Evolutionary conservation across 1,284 basidiomycete genomes (phyloP).

Genomic region (Rhodotorula sp.): DNA sequence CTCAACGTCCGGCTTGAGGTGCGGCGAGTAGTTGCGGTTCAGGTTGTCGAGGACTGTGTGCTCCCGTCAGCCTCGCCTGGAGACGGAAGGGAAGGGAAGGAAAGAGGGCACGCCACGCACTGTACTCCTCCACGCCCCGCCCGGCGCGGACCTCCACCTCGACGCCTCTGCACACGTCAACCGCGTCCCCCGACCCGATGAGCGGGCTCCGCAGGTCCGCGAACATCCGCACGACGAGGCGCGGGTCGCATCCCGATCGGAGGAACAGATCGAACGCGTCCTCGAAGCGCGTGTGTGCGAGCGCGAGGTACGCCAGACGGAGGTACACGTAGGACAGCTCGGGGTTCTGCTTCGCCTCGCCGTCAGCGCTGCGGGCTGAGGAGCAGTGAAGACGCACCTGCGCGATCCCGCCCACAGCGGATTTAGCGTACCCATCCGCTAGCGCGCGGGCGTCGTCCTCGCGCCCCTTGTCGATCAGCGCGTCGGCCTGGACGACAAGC

Average conservation of each 20-base stretch:
- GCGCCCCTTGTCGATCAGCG: slow-evolving; percentile 65
- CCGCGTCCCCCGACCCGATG: slow-evolving; percentile 52
- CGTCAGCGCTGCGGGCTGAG: not conserved
- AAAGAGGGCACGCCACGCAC: slow-evolving; percentile 58
- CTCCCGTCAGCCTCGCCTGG: too few species aligned
- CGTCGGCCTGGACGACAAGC: slow-evolving; percentile 70
- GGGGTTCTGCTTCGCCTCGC: slow-evolving; percentile 51
- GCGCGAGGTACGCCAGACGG: slow-evolving; percentile 70
- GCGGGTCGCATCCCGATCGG: slow-evolving; percentile 70
- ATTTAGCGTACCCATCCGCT: slow-evolving; percentile 59
- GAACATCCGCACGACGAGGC: slow-evolving; percentile 72
- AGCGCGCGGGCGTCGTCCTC: slow-evolving; percentile 67
- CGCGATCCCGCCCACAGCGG: slow-evolving; percentile 56
- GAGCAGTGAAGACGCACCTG: slow-evolving; percentile 33
- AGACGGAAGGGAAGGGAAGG: slow-evolving; percentile 22
- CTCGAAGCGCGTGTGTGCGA: slow-evolving; percentile 70
- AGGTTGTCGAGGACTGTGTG: slow-evolving; percentile 75
- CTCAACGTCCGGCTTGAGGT: slow-evolving; percentile 70
- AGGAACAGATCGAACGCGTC: slow-evolving; percentile 73
- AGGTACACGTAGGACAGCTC: slow-evolving; percentile 74
- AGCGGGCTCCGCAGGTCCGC: slow-evolving; percentile 64
- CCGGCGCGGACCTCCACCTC: slow-evolving; percentile 65
- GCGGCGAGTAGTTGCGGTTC: slow-evolving; percentile 85
- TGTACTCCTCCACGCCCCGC: slow-evolving; percentile 68
- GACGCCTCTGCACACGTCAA: slow-evolving; percentile 68